Evolutionary conservation across 495 filamentous ascomycete genomes (phyloP).

Genomic region (Saxispiralis lemnorum): DNA sequence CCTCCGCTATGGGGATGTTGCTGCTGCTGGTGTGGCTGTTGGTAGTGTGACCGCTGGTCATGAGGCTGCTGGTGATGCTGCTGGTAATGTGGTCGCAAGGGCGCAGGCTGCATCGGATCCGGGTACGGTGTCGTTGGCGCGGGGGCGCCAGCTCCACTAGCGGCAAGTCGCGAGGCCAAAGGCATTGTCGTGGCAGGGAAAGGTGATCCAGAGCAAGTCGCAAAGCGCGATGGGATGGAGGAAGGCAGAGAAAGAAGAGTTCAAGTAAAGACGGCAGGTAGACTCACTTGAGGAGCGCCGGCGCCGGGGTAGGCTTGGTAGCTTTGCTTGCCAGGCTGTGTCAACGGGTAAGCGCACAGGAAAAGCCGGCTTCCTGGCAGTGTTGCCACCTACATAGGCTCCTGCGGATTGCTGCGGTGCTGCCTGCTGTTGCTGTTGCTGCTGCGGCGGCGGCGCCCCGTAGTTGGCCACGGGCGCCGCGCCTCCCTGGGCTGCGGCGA

Average conservation of each 20-base stretch:
- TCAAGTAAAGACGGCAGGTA: constrained; percentile 4
- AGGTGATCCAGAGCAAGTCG: neutral
- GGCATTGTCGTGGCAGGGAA: constrained; percentile 7
- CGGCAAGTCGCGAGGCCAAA: constrained; percentile 9
- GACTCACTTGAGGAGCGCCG: constrained; percentile 4
- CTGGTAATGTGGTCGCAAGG: neutral
- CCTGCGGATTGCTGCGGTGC: constrained; percentile 4
- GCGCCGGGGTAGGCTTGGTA: constrained; percentile 17
- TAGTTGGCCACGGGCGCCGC: constrained; percentile 3
- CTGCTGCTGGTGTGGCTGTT: constrained; percentile 8
- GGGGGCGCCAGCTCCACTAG: constrained; percentile 3
- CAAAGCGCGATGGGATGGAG: neutral
- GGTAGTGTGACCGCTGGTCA: no score
- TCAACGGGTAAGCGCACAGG: neutral
- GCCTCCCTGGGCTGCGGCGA: constrained; percentile 16
- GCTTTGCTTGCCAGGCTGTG: constrained; percentile 14
- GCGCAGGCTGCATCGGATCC: no score
- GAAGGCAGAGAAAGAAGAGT: neutral
- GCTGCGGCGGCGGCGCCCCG: constrained; percentile 2
- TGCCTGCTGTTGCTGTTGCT: constrained; percentile 4
- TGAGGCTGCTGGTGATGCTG: constrained; percentile 4
- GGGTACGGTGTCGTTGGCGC: neutral
- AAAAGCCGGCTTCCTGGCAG: neutral
- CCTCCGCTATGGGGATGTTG: neutral
- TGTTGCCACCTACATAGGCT: constrained; percentile 10